phyloP scores from a whole-genome alignment of 2,329 filamentous ascomycete species.

The Phaeosphaeriaceae sp. region DNA sequence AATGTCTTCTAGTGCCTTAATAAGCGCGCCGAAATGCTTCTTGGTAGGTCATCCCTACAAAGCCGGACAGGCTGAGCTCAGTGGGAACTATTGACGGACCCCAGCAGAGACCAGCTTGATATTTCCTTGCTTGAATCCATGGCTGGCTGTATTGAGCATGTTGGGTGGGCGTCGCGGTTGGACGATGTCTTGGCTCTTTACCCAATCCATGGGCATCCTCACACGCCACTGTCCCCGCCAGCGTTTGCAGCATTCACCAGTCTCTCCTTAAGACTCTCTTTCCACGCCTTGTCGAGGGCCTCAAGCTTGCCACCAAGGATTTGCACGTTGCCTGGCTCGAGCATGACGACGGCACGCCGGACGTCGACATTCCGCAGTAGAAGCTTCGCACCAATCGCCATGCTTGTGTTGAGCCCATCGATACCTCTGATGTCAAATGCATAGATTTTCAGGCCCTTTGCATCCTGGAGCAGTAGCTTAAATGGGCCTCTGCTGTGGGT shows the following conservation, averaged over 20 bases:
- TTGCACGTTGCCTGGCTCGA: slow-evolving; percentile 72
- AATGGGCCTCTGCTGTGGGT: slow-evolving; percentile 67
- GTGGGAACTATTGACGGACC: too few species aligned
- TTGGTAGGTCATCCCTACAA: too few species aligned
- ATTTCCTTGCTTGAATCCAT: too few species aligned
- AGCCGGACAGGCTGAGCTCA: too few species aligned
- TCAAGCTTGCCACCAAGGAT: slow-evolving; percentile 90
- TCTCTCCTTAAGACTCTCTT: slow-evolving; percentile 71
- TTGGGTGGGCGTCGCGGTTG: not conserved
- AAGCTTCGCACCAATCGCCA: slow-evolving; percentile 82
- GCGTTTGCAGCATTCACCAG: slow-evolving; percentile 65
- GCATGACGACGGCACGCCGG: slow-evolving; percentile 77
- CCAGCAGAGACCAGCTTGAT: too few species aligned
- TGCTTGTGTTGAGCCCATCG: slow-evolving; percentile 68
- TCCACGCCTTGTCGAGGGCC: slow-evolving; percentile 78
- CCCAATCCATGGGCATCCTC: not conserved
- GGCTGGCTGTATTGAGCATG: not conserved
- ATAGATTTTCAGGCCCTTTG: slow-evolving; percentile 68
- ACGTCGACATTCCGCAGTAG: slow-evolving; percentile 72
- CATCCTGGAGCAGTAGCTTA: slow-evolving; percentile 83
- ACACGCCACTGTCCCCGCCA: slow-evolving; percentile 2
- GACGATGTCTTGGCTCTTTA: not conserved
- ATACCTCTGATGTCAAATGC: slow-evolving; percentile 75
- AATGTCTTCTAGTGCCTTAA: too few species aligned
- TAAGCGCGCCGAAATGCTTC: too few species aligned